These are phyloP conservation scores for Sodiomyces alkalinus DNA, from an alignment of 2,329 filamentous ascomycete species.

Conservation along the genomic window DNA sequence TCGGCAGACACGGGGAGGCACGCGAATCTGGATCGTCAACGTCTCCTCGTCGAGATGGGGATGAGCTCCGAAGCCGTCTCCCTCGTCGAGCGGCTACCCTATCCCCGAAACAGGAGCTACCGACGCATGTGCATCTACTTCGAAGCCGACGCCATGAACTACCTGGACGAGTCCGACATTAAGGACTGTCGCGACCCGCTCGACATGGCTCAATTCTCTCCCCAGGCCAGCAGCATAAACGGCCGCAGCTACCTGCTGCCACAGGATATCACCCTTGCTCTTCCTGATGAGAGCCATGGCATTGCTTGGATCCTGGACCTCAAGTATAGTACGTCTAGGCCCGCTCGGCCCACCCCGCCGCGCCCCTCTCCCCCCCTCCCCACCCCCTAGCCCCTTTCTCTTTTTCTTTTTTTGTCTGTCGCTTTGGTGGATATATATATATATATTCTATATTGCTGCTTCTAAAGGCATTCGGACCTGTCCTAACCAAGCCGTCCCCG, in stretches of 20 bases:
- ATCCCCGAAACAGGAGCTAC: neutral
- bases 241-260: constrained; percentile 3
- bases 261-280: constrained; percentile 2
- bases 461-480: no score
- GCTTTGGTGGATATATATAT: neutral
- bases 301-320: constrained; percentile 4
- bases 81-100: constrained; percentile 4
- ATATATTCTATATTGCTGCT: no score
- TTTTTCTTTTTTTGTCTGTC: neutral
- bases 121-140: constrained; percentile 2
- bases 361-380: no score
- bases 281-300: constrained; percentile 2
- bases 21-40: neutral
- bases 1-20: constrained; percentile 2
- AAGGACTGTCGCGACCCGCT: constrained; percentile 2
- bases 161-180: constrained; percentile 1
- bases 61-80: constrained; percentile 3
- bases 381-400: no score
- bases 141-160: constrained; percentile 2
- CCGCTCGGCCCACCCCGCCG: no score
- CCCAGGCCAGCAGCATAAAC: neutral
- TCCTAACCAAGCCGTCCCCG: no score
- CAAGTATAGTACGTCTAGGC: neutral
- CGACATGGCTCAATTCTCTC: constrained; percentile 1
- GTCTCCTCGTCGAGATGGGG: neutral